Evolutionary conservation across 768 basidiomycete species (phyloP).

Genomic region (Pulveroboletus frians): DNA sequence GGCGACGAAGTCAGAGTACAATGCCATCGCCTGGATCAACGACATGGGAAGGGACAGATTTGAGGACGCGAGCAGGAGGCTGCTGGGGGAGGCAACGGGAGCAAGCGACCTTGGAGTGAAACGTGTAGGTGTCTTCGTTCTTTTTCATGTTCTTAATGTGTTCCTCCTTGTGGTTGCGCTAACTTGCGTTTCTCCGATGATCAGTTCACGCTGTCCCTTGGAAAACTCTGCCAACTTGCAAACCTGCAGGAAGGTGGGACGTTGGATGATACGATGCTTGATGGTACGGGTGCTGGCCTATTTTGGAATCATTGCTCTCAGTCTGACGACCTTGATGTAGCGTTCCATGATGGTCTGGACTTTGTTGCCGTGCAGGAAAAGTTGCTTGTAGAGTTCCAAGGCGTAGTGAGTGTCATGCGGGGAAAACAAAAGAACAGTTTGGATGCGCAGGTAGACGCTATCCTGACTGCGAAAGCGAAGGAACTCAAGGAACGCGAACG

Average conservation of each 20-base stretch:
- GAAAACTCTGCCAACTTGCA: constrained; percentile 80
- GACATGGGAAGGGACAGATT: constrained; percentile 69
- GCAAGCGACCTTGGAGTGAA: constrained; percentile 61
- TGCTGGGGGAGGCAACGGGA: constrained; percentile 56
- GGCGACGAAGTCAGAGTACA: constrained; percentile 41
- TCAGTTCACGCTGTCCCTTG: constrained; percentile 87
- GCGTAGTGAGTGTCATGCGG: constrained; percentile 43
- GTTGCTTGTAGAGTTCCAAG: constrained; percentile 58
- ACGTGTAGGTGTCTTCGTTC: constrained; percentile 52
- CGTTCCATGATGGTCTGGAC: constrained; percentile 83
- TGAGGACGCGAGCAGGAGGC: constrained; percentile 55
- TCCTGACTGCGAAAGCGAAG: constrained; percentile 51
- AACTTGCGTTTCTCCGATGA: constrained; percentile 1
- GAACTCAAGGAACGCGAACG: constrained; percentile 36
- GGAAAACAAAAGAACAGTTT: constrained; percentile 53
- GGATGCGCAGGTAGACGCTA: constrained; percentile 63
- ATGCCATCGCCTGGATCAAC: constrained; percentile 79
- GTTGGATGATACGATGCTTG: constrained; percentile 48
- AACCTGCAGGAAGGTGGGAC: constrained; percentile 42
- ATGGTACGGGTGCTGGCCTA: constrained; percentile 38
- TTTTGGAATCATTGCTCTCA: neutral
- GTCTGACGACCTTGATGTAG: constrained; percentile 36
- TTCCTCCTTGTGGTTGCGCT: neutral
- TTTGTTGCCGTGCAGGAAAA: constrained; percentile 79
- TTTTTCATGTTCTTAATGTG: neutral